These are phyloP conservation scores for Fusarium liriodendri DNA, from an alignment of 2,329 filamentous ascomycete genomes.

Conservation along the genomic window DNA sequence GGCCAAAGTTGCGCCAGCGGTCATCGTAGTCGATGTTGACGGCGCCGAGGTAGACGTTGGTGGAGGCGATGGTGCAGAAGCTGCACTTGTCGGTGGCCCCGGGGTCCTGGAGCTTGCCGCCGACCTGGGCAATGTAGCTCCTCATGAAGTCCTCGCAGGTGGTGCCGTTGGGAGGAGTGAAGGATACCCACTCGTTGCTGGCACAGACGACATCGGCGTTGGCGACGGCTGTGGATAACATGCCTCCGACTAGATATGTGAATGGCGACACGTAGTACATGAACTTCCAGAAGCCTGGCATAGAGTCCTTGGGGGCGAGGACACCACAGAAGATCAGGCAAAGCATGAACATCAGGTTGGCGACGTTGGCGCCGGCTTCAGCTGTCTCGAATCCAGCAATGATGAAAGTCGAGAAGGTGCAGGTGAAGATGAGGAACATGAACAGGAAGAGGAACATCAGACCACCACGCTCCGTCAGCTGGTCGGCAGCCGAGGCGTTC, in stretches of 20 bases:
- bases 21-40: constrained; percentile 67
- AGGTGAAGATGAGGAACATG: constrained; percentile 82
- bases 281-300: constrained; percentile 63
- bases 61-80: constrained; percentile 66
- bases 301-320: constrained; percentile 54
- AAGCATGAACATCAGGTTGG: constrained; percentile 73
- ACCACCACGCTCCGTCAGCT: constrained; percentile 75
- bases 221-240: constrained; percentile 78
- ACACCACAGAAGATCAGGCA: constrained; percentile 57
- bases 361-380: constrained; percentile 74
- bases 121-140: constrained; percentile 58
- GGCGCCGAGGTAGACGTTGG: constrained; percentile 62
- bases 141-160: constrained; percentile 72
- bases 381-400: constrained; percentile 76
- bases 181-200: constrained; percentile 73
- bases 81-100: constrained; percentile 62
- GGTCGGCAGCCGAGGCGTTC: constrained; percentile 72
- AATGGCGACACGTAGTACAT: constrained; percentile 82
- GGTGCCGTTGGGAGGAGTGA: constrained; percentile 67
- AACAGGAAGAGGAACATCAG: constrained; percentile 84
- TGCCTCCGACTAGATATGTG: constrained; percentile 81
- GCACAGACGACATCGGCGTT: constrained; percentile 75
- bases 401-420: constrained; percentile 82
- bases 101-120: constrained; percentile 66
- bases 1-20: constrained; percentile 77